A percentile compares a stretch with the other conserved stretches of the same genome.
phyloP scores from a whole-genome alignment of 1,284 basidiomycete genomes.

The Tylopilus sp. region DNA sequence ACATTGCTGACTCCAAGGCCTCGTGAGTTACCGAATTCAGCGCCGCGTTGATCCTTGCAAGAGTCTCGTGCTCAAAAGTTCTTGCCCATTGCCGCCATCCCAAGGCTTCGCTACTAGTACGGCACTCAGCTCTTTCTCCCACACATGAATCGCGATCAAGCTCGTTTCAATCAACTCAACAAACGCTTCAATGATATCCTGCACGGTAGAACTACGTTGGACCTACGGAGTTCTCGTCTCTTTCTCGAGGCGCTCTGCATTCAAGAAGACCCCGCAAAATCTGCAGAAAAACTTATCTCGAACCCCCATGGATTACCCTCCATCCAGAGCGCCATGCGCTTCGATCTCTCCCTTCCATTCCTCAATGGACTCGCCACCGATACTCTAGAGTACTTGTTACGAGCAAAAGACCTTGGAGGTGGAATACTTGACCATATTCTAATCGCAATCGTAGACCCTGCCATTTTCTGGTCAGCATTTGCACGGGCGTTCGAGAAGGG shows the following conservation, averaged over 20 bases:
- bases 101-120: background rate
- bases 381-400: constrained; percentile 58
- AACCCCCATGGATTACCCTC: constrained; percentile 52
- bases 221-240: constrained; percentile 23
- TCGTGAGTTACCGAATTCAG: constrained; percentile 16
- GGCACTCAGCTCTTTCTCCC: background rate
- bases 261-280: constrained; percentile 53
- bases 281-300: constrained; percentile 54
- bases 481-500: constrained; percentile 49
- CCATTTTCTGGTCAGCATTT: constrained; percentile 65
- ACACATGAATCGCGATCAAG: constrained; percentile 24
- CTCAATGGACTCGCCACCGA: constrained; percentile 56
- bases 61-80: background rate
- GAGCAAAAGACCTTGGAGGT: constrained; percentile 53
- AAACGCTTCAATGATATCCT: constrained; percentile 41
- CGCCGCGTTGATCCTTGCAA: constrained; percentile 8
- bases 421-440: constrained; percentile 57
- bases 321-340: constrained; percentile 59
- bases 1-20: background rate
- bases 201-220: constrained; percentile 28
- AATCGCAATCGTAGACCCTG: constrained; percentile 60
- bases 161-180: constrained; percentile 32
- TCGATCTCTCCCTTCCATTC: constrained; percentile 52
- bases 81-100: constrained; percentile 8
- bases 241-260: constrained; percentile 63